A percentile compares a stretch with the other conserved stretches of the same genome.
phyloP scores from a whole-genome alignment of 805 yeast species.

The Kluyveromyces nonfermentans region DNA sequence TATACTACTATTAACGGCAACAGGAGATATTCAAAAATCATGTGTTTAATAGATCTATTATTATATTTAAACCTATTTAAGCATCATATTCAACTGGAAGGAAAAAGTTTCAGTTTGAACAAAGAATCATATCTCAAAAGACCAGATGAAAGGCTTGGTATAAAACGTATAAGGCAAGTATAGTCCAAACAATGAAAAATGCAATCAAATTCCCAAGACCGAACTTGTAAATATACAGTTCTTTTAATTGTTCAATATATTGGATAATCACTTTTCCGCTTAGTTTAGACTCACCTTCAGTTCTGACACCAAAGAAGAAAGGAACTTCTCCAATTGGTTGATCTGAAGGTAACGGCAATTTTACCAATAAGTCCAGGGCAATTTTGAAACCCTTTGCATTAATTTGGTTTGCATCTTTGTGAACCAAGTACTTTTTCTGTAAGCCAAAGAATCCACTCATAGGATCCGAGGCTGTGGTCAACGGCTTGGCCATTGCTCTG shows the following conservation, averaged over 20 bases:
- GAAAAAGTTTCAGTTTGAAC: neutral
- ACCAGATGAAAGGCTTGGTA: slow-evolving; percentile 17
- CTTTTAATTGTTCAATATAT: slow-evolving; percentile 38
- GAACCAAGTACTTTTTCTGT: slow-evolving; percentile 34
- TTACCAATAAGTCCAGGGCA: slow-evolving; percentile 40
- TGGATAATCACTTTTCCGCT: slow-evolving; percentile 41
- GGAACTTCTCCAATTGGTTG: slow-evolving; percentile 38
- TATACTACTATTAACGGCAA: neutral
- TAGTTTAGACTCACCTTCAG: slow-evolving; percentile 44
- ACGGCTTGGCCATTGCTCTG: slow-evolving; percentile 39
- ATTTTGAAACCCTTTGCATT: slow-evolving; percentile 41
- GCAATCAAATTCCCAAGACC: slow-evolving; percentile 32
- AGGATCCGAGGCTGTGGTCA: slow-evolving; percentile 44
- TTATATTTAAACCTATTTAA: neutral
- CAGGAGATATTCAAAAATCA: neutral
- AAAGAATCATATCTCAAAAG: slow-evolving; percentile 10
- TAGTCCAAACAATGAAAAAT: slow-evolving; percentile 25
- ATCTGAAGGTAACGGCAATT: slow-evolving; percentile 31
- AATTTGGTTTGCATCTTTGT: slow-evolving; percentile 29
- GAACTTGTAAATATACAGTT: slow-evolving; percentile 37
- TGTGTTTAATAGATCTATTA: neutral
- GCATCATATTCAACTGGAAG: neutral
- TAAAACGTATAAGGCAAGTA: slow-evolving; percentile 25
- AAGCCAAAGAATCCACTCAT: slow-evolving; percentile 46
- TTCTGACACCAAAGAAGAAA: slow-evolving; percentile 44